These are phyloP conservation scores for Fomitopsis palustris DNA, from an alignment of 1,284 basidiomycete species.

Conservation along the genomic window DNA sequence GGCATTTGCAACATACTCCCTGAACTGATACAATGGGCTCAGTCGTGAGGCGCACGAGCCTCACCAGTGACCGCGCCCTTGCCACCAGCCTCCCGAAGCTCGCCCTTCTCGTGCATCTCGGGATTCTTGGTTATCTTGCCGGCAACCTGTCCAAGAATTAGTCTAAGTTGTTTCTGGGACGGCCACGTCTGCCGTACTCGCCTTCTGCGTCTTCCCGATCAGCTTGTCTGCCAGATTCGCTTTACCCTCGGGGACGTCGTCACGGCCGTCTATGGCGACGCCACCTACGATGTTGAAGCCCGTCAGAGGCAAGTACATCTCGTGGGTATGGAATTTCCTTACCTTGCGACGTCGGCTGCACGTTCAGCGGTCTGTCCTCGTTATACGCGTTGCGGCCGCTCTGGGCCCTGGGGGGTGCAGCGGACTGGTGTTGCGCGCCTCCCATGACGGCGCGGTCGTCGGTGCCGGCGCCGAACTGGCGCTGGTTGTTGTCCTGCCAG, in stretches of 20 bases:
- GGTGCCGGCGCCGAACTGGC: slow-evolving; percentile 20
- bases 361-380: slow-evolving; percentile 38
- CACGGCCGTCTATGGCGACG: slow-evolving; percentile 41
- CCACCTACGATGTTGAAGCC: slow-evolving; percentile 28
- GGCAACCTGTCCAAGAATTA: slow-evolving; percentile 35
- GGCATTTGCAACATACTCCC: not conserved
- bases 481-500: slow-evolving; percentile 21
- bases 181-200: slow-evolving; percentile 12
- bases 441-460: slow-evolving; percentile 22
- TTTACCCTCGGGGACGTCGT: slow-evolving; percentile 39
- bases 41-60: slow-evolving; percentile 42
- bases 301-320: not conserved
- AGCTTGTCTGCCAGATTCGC: slow-evolving; percentile 47
- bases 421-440: slow-evolving; percentile 21
- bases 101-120: slow-evolving; percentile 52
- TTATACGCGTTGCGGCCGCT: slow-evolving; percentile 31
- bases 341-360: slow-evolving; percentile 38
- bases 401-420: not conserved
- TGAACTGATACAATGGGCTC: not conserved
- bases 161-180: not conserved
- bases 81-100: slow-evolving; percentile 50
- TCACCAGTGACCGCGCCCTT: slow-evolving; percentile 42
- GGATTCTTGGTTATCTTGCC: slow-evolving; percentile 47
- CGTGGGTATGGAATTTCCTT: not conserved
- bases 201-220: slow-evolving; percentile 54